These are phyloP conservation scores for Castanopsis chinensis DNA, from an alignment of 306 rosid species.

Conservation along the genomic window DNA sequence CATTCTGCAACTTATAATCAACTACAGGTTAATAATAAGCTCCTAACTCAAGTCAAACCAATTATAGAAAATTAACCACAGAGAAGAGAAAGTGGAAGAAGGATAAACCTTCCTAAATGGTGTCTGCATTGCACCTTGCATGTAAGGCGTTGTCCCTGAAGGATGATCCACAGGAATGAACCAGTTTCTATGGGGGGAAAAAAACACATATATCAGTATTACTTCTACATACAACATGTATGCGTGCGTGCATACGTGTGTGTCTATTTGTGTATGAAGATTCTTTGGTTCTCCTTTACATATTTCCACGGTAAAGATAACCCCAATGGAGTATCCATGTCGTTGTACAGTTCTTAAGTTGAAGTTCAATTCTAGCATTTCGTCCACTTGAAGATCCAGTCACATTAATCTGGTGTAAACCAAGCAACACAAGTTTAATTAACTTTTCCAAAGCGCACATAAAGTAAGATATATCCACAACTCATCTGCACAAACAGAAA, in stretches of 20 bases:
- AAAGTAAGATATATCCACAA: background rate
- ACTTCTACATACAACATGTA: background rate
- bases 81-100: background rate
- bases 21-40: background rate
- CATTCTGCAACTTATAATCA: slow-evolving; percentile 27
- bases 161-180: slow-evolving; percentile 20
- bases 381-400: slow-evolving; percentile 24
- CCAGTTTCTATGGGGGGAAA: slow-evolving; percentile 23
- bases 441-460: background rate
- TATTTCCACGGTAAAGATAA: slow-evolving; percentile 19
- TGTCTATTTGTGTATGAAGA: too few relatives aligned
- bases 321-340: slow-evolving; percentile 41
- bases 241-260: too few relatives aligned
- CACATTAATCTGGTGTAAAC: slow-evolving; percentile 21
- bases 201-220: background rate
- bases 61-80: background rate
- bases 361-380: slow-evolving; percentile 25
- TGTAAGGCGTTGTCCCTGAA: slow-evolving; percentile 20
- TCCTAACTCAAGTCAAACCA: background rate
- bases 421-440: background rate
- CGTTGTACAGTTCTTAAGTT: slow-evolving; percentile 23
- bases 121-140: slow-evolving; percentile 34
- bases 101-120: slow-evolving; percentile 32
- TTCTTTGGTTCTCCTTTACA: background rate
- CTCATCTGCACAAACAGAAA: background rate